A percentile compares a stretch with the other conserved stretches of the same genome.
Conservation (phyloP, 768 basidiomycete species). For the Lactarius quietus region DNA sequence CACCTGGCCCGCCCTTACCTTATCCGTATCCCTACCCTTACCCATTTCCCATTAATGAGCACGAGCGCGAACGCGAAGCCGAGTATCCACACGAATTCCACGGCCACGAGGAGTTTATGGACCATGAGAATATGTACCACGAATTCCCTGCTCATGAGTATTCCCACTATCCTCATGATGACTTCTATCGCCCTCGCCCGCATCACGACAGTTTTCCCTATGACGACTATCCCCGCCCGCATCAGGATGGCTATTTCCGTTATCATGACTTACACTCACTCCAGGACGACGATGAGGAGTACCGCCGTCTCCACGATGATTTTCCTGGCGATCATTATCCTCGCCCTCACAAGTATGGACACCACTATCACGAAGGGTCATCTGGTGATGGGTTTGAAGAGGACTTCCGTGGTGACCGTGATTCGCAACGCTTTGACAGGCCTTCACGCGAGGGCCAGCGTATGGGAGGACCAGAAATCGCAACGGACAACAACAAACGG, state of each 20-base stretch:
- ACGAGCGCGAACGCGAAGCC: not conserved
- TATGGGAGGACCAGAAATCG: not conserved
- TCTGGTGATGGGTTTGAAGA: constrained; percentile 2
- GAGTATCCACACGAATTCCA: not conserved
- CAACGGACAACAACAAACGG: not conserved
- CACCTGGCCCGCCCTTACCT: not conserved
- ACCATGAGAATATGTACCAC: constrained; percentile 7
- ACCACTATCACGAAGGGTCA: not conserved
- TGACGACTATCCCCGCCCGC: not conserved
- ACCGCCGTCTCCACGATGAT: not conserved
- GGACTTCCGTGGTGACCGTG: not conserved
- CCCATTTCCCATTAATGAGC: no score
- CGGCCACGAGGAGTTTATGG: not conserved
- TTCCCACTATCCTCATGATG: not conserved
- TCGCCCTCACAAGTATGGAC: not conserved
- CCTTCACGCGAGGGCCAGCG: not conserved
- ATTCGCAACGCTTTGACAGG: not conserved
- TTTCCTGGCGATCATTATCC: not conserved
- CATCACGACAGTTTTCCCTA: not conserved
- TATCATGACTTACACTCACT: not conserved
- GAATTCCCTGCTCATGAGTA: not conserved
- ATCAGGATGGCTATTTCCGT: not conserved
- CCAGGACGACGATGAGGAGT: not conserved
- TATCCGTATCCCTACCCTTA: not conserved
- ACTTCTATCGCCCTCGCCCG: not conserved